Percentiles rank a stretch among this genome's conserved stretches.
phyloP scores from a whole-genome alignment of 1,284 basidiomycete species.

The Pseudomicrostroma phylloplanum region DNA sequence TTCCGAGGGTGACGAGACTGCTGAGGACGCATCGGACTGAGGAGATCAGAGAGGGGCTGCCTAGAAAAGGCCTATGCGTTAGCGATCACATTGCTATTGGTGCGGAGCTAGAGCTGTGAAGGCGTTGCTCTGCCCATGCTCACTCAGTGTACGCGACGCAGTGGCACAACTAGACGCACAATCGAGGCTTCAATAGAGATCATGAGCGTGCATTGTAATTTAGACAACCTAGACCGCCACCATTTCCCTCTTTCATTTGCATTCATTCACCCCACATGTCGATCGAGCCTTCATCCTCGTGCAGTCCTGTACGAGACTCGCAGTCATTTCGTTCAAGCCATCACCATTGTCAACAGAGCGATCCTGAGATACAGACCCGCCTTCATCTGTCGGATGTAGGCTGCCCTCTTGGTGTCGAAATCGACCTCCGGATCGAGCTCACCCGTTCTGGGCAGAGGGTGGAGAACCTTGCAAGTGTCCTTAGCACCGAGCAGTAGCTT shows the following conservation, averaged over 20 bases:
- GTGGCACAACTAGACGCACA: too few species aligned
- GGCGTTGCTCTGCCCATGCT: background rate
- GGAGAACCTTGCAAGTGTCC: conserved; percentile 96
- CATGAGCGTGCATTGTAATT: too few species aligned
- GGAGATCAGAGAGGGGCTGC: conserved; percentile 67
- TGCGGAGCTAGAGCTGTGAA: conserved; percentile 24
- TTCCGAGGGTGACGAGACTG: conserved; percentile 59
- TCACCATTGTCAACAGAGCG: conserved; percentile 48
- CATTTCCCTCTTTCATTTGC: too few species aligned
- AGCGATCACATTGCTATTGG: conserved; percentile 81
- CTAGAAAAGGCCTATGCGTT: conserved; percentile 69
- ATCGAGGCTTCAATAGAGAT: too few species aligned
- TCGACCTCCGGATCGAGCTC: conserved; percentile 98
- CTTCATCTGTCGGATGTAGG: conserved; percentile 98
- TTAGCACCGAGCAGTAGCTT: conserved; percentile 79
- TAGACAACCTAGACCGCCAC: too few species aligned
- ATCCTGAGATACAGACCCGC: conserved; percentile 73
- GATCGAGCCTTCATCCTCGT: too few species aligned
- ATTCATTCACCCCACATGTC: too few species aligned
- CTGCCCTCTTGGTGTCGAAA: conserved; percentile 86
- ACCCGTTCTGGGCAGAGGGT: conserved; percentile 87
- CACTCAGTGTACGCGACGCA: too few species aligned
- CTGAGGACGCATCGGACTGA: conserved; percentile 63
- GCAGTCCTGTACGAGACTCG: too few species aligned
- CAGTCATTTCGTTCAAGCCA: conserved; percentile 3